Percentiles rank a stretch among this genome's conserved stretches.
Evolutionary conservation across 192 early-diverging fungal genomes (phyloP).

Genomic region (Backusella tarrabulga): DNA sequence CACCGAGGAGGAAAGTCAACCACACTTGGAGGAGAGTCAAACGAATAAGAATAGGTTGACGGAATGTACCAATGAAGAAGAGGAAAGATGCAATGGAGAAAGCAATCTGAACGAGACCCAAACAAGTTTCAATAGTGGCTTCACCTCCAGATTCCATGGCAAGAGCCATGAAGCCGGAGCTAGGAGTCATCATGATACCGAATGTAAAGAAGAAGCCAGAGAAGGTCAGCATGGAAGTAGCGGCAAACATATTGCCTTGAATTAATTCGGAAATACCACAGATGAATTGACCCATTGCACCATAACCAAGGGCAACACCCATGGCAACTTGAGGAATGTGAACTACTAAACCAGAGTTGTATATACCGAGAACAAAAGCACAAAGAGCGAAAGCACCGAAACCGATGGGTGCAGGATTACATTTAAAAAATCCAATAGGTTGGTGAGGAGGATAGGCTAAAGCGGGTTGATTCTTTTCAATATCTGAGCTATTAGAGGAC

Average conservation of each 20-base stretch:
- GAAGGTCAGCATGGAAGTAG: slow-evolving; percentile 22
- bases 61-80: slow-evolving; percentile 22
- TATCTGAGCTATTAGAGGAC: neutral
- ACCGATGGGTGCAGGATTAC: slow-evolving; percentile 17
- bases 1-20: slow-evolving; percentile 21
- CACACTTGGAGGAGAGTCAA: slow-evolving; percentile 19
- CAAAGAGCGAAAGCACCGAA: slow-evolving; percentile 24
- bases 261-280: slow-evolving; percentile 12
- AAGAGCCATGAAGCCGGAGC: slow-evolving; percentile 9
- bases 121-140: neutral
- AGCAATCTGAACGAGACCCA: slow-evolving; percentile 14
- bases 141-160: neutral
- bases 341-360: slow-evolving; percentile 13
- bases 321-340: slow-evolving; percentile 20
- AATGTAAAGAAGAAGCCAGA: slow-evolving; percentile 29
- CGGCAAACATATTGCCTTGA: slow-evolving; percentile 25
- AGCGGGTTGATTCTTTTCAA: neutral
- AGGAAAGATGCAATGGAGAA: slow-evolving; percentile 22
- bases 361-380: slow-evolving; percentile 21
- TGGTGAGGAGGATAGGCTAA: neutral
- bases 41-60: slow-evolving; percentile 16
- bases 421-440: neutral
- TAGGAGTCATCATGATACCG: slow-evolving; percentile 24
- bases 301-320: slow-evolving; percentile 18
- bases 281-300: slow-evolving; percentile 20